Conservation (phyloP, 176 grass and related monocot genomes). For the Olyra latifolia region DNA sequence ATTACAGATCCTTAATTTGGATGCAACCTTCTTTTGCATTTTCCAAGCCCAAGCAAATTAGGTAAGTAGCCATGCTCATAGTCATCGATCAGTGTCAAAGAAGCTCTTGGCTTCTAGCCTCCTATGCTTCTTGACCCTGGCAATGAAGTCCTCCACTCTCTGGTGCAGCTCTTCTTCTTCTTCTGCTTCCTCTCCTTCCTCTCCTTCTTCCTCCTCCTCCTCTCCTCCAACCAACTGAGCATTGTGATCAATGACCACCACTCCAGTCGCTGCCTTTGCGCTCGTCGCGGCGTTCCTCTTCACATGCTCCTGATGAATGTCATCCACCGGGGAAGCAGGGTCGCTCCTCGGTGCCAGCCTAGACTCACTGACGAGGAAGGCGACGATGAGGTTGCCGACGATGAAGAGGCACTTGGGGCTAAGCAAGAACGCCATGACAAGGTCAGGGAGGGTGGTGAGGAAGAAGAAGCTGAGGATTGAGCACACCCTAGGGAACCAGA, state of each 20-base stretch:
- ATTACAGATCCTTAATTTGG: slow-evolving; percentile 27
- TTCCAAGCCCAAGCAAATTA: not conserved
- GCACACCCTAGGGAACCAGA: slow-evolving; percentile 58
- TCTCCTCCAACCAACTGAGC: slow-evolving; percentile 11
- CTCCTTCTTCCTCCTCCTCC: slow-evolving; percentile 8
- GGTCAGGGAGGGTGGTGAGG: slow-evolving; percentile 51
- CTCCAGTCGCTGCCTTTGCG: not conserved
- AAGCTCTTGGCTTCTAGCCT: slow-evolving; percentile 67
- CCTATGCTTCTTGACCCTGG: slow-evolving; percentile 87
- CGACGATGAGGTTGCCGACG: slow-evolving; percentile 75
- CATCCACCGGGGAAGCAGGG: slow-evolving; percentile 24
- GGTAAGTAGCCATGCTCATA: not conserved
- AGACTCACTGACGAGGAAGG: slow-evolving; percentile 80
- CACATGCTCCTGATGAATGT: slow-evolving; percentile 56
- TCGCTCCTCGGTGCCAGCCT: slow-evolving; percentile 38
- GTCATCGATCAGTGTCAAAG: slow-evolving; percentile 51
- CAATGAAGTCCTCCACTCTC: slow-evolving; percentile 95
- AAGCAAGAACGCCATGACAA: slow-evolving; percentile 45
- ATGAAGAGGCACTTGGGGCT: slow-evolving; percentile 86
- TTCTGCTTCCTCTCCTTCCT: slow-evolving; percentile 33
- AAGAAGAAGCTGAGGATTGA: slow-evolving; percentile 46
- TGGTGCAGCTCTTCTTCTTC: slow-evolving; percentile 61
- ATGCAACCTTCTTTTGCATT: slow-evolving; percentile 7
- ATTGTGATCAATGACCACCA: slow-evolving; percentile 11
- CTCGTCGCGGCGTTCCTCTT: slow-evolving; percentile 27